Conservation (phyloP, 2,329 filamentous ascomycete genomes). For the Eutypella sp. region DNA sequence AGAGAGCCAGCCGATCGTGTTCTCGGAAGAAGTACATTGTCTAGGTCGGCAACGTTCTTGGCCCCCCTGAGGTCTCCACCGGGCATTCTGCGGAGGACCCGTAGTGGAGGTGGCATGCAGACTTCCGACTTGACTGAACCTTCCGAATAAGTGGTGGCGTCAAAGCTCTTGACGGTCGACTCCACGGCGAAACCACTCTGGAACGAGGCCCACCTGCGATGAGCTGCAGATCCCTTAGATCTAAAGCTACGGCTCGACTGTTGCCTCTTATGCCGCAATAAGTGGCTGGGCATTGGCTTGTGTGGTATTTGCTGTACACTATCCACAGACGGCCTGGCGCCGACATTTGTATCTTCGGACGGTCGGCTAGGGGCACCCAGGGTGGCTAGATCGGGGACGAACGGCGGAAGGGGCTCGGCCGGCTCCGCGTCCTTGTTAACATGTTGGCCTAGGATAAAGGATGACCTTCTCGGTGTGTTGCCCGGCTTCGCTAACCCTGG, state of each 20-base stretch:
- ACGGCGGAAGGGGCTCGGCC: slow-evolving; percentile 40
- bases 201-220: slow-evolving; percentile 55
- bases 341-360: slow-evolving; percentile 28
- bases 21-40: slow-evolving; percentile 42
- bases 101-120: slow-evolving; percentile 46
- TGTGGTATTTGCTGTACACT: slow-evolving; percentile 24
- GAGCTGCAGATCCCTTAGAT: slow-evolving; percentile 47
- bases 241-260: slow-evolving; percentile 44
- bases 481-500: slow-evolving; percentile 34
- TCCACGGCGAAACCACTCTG: slow-evolving; percentile 49
- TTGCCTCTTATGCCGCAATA: slow-evolving; percentile 38
- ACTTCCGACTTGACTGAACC: slow-evolving; percentile 43
- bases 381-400: slow-evolving; percentile 42
- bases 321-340: slow-evolving; percentile 26
- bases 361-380: slow-evolving; percentile 22
- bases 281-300: slow-evolving; percentile 29
- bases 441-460: slow-evolving; percentile 48
- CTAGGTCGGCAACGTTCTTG: slow-evolving; percentile 58
- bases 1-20: slow-evolving; percentile 56
- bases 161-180: slow-evolving; percentile 54
- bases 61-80: slow-evolving; percentile 71
- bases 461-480: slow-evolving; percentile 49
- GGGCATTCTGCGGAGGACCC: slow-evolving; percentile 65
- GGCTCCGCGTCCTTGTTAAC: slow-evolving; percentile 31
- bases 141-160: slow-evolving; percentile 53